Evolutionary conservation across 805 yeast genomes (phyloP), one percentile per base, ranked within the genome.

Genomic region (Yamadazyma phyllophila): DNA sequence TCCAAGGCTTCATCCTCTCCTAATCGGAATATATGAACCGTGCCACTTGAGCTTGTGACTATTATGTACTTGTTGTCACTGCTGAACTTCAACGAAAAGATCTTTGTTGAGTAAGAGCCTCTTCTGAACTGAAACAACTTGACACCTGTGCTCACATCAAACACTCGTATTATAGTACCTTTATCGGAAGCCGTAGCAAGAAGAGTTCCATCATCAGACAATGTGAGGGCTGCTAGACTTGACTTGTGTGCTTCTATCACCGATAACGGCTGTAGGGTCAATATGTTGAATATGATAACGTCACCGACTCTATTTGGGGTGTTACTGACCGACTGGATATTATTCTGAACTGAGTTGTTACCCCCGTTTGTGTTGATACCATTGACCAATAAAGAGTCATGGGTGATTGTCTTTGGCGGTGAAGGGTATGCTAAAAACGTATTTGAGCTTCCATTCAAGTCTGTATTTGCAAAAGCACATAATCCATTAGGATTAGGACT

Each of bases 141-240:
- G 26, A 71, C 66, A 0, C 91, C 90, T 1, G 82, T 77, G 1
- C 74, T 72, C 0, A 88, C 82, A 30, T 83, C 71, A 58, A 91
- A 94, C 2, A 94, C 84, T 37, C 98, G 69, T 2, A 92, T 81
- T 16, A 94, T 81, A 0, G 98, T 94, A 1, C 99, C 99, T 58
- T 88, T 88, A 30, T 77, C 81, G 0, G 96, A 88, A 5, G 97
- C 89, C 0, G 97, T 88, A 0, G 97, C 97, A 37, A 92, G 72
- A 51, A 88, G 68, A 2, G 80, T 72, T 0, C 97, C 97, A 56
- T 87, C 91, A 27, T 73, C 71, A 41, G 89, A 87, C 13, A 94
- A 61, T 1, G 85, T 69, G 39, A 90, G 63, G 1, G 81, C 75
- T 2, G 90, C 85, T 36, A 92, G 61, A 1, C 86, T 82, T 0